Conservation (phyloP, 2,329 filamentous ascomycete species). For the Penicillium corylophilum region DNA sequence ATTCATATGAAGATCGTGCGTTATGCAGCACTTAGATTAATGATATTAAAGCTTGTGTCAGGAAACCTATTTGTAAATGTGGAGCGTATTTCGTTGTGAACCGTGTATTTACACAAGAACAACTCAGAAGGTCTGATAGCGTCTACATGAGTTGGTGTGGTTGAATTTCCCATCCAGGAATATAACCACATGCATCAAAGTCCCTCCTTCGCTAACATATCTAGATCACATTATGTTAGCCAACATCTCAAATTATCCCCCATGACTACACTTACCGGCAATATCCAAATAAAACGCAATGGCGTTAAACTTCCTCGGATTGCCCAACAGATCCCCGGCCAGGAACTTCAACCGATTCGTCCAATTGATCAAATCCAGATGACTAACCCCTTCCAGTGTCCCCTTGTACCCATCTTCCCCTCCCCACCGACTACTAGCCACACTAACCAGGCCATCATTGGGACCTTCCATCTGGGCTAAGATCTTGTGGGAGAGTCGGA, state of each 20-base stretch:
- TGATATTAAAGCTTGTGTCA: too few species aligned
- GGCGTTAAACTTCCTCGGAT: slow-evolving; percentile 63
- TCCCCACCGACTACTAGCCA: slow-evolving; percentile 61
- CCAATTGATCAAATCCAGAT: slow-evolving; percentile 67
- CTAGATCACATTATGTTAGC: slow-evolving; percentile 16
- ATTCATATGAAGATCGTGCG: too few species aligned
- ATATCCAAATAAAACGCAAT: slow-evolving; percentile 64
- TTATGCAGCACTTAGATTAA: too few species aligned
- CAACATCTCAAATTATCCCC: background rate
- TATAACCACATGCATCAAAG: too few species aligned
- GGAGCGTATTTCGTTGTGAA: too few species aligned
- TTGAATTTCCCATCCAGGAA: too few species aligned
- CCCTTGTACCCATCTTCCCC: slow-evolving; percentile 56
- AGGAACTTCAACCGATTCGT: slow-evolving; percentile 62
- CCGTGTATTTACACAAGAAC: too few species aligned
- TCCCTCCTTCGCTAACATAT: slow-evolving; percentile 71
- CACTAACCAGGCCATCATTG: slow-evolving; percentile 64
- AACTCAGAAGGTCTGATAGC: too few species aligned
- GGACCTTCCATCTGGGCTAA: slow-evolving; percentile 55
- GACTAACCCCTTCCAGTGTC: slow-evolving; percentile 62
- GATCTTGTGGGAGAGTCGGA: slow-evolving; percentile 56
- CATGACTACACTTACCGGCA: slow-evolving; percentile 48
- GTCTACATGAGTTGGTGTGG: too few species aligned
- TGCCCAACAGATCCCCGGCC: slow-evolving; percentile 56
- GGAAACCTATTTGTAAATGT: too few species aligned